Conservation (phyloP, 306 rosid species). For the Castanea crenata region DNA sequence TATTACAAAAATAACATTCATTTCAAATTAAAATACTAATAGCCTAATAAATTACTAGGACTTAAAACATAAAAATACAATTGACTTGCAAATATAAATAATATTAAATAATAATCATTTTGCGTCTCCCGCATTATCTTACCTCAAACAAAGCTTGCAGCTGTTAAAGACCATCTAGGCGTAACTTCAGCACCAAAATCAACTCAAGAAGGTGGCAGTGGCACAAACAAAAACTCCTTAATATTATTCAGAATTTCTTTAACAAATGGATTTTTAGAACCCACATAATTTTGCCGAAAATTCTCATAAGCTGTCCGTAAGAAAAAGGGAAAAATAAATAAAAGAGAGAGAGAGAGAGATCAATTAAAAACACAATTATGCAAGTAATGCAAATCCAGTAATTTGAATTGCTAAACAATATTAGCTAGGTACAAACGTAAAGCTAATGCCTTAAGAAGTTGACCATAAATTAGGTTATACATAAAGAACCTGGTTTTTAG, state of each 20-base stretch:
- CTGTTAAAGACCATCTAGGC: background rate
- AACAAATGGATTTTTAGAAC: constrained; percentile 7
- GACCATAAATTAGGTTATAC: background rate
- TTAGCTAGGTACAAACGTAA: too few relatives aligned
- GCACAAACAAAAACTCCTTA: constrained; percentile 17
- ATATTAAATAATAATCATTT: too few relatives aligned
- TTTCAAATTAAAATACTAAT: too few relatives aligned
- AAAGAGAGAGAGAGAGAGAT: too few relatives aligned
- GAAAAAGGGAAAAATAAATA: too few relatives aligned
- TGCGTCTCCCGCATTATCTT: too few relatives aligned
- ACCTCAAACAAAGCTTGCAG: background rate
- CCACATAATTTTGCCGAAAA: constrained; percentile 24
- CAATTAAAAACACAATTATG: too few relatives aligned
- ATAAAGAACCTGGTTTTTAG: constrained; percentile 30
- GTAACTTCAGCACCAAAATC: constrained; percentile 29
- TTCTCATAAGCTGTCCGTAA: constrained; percentile 34
- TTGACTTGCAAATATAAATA: too few relatives aligned
- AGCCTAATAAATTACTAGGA: too few relatives aligned
- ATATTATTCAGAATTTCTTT: constrained; percentile 18
- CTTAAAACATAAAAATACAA: too few relatives aligned
- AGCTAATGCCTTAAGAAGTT: background rate
- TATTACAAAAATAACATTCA: too few relatives aligned
- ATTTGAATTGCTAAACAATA: background rate
- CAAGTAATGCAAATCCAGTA: background rate
- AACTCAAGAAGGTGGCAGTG: constrained; percentile 28